Base-by-base conservation (phyloP, 139 green algal species). In the Marvania coccoides region DNA sequence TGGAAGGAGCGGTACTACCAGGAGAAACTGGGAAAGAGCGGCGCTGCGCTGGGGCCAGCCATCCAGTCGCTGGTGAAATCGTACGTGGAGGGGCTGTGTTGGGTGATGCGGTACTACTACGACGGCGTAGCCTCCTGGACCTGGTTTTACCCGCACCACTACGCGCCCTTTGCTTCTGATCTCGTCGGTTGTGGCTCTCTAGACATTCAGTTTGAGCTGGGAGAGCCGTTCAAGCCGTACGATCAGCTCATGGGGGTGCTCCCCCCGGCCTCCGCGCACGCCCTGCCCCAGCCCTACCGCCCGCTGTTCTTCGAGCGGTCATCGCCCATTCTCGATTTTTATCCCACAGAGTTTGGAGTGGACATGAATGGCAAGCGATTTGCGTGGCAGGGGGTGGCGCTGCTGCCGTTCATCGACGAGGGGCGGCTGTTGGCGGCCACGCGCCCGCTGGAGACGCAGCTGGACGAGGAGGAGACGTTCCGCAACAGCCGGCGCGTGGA, bases 341-440 rank as follows among this genome's bases (percentile, higher is more conserved):
- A 98, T 79, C 94, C 93, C 31, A 76, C 70, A n/a, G 58, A 92
- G 23, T 99, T 99, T 73, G 76, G 78, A 7, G 76, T 97, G 30
- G 94, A 99, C 86, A 96, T 98, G 88, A 98, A 98, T 63, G 94
- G 94, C 47, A 99, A 99, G 81, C 83, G 94, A 24, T 99, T 94
- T 62, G 86, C 90, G 0, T 99, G 94, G 94, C 82, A 93, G 81
- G 93, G 85, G n/a, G 92, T 99, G 35, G 94, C 88, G n/a, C 79
- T 98, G 77, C 87, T 99, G 57, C 94, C 94, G 3, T 99, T 98
- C 76, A 98, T 99, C 29, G 91, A 99, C 37, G 87, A 97, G 72
- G 56, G 73, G 15, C 73, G 88, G 30, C 76, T 96, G 24, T 69
- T 92, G 33, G 72, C 62, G 10, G 81, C 83, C 37, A 81, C 65